A percentile compares a stretch with the other conserved stretches of the same genome.
Conservation (phyloP, 129 eudicot genomes). For the Saposhnikovia divaricata region DNA sequence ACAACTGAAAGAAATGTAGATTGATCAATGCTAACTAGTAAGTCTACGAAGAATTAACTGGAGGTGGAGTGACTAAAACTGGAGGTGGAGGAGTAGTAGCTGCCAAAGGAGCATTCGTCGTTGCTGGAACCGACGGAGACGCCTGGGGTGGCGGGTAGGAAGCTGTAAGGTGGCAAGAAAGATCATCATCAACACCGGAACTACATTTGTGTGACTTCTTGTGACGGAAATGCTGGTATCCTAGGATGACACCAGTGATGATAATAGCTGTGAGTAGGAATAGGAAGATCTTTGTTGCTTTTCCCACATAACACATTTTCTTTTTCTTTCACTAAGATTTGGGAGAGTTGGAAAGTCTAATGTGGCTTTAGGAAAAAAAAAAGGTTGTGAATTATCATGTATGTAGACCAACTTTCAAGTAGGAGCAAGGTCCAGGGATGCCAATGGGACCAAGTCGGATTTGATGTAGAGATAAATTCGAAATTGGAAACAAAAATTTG, state of each 20-base stretch:
- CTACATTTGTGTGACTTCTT: not conserved
- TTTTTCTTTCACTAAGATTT: not conserved
- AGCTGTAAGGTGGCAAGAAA: not conserved
- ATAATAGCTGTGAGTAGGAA: slow-evolving; percentile 48
- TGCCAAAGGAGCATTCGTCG: not conserved
- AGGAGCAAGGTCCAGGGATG: not conserved
- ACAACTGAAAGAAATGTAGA: not conserved
- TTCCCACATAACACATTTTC: slow-evolving; percentile 77
- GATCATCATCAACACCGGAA: not conserved
- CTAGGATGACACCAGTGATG: slow-evolving; percentile 56
- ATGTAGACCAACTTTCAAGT: not conserved
- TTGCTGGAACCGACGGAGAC: not conserved
- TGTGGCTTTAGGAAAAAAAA: not conserved
- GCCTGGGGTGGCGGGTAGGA: not conserved
- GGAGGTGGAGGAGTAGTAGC: slow-evolving; percentile 1
- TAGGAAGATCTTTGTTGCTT: slow-evolving; percentile 98
- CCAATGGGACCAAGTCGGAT: not conserved
- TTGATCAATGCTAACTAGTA: not conserved
- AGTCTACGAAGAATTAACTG: not conserved
- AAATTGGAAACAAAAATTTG: too few relatives aligned
- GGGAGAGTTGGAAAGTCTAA: not conserved
- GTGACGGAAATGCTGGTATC: slow-evolving; percentile 36
- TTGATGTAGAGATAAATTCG: too few relatives aligned
- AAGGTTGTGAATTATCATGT: not conserved
- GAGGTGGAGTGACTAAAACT: not conserved